phyloP scores from a whole-genome alignment of 306 rosid genomes.

The Pueraria montana region DNA sequence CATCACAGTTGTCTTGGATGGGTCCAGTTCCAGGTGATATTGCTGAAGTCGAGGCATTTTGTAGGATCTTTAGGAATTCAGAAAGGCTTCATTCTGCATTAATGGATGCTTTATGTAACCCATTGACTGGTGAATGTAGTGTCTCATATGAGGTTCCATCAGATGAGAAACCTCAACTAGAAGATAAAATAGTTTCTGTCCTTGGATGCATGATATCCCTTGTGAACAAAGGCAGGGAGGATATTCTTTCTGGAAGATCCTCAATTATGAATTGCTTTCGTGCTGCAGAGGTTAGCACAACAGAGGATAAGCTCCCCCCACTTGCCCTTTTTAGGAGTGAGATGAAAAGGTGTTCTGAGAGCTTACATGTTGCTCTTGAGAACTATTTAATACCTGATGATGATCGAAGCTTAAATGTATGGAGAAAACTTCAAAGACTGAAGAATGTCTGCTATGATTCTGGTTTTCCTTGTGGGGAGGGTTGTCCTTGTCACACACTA shows the following conservation, averaged over 20 bases:
- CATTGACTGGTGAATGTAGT: slow-evolving; percentile 89
- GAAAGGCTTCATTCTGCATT: slow-evolving; percentile 84
- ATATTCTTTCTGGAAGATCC: slow-evolving; percentile 90
- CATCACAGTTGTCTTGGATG: slow-evolving; percentile 67
- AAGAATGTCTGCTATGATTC: slow-evolving; percentile 96
- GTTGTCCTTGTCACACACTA: slow-evolving; percentile 74
- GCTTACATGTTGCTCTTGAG: slow-evolving; percentile 95
- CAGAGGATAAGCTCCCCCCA: slow-evolving; percentile 84
- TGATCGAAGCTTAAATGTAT: slow-evolving; percentile 74
- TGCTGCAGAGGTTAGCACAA: slow-evolving; percentile 55
- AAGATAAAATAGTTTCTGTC: slow-evolving; percentile 95
- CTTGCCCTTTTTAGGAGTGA: slow-evolving; percentile 85
- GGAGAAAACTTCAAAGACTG: slow-evolving; percentile 94
- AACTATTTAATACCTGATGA: slow-evolving; percentile 73
- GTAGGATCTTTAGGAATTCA: slow-evolving; percentile 89
- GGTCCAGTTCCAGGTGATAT: slow-evolving; percentile 99
- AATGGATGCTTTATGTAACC: slow-evolving; percentile 91
- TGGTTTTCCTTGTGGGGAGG: slow-evolving; percentile 82
- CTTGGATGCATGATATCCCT: slow-evolving; percentile 91
- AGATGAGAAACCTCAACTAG: slow-evolving; percentile 87
- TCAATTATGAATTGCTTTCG: slow-evolving; percentile 64
- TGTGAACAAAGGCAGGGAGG: slow-evolving; percentile 85
- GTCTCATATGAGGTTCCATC: slow-evolving; percentile 84
- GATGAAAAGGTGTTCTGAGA: slow-evolving; percentile 98
- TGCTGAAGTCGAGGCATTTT: slow-evolving; percentile 96